Evolutionary conservation across 768 basidiomycete genomes (phyloP).

Genomic region (Pulveroboletus sp.): DNA sequence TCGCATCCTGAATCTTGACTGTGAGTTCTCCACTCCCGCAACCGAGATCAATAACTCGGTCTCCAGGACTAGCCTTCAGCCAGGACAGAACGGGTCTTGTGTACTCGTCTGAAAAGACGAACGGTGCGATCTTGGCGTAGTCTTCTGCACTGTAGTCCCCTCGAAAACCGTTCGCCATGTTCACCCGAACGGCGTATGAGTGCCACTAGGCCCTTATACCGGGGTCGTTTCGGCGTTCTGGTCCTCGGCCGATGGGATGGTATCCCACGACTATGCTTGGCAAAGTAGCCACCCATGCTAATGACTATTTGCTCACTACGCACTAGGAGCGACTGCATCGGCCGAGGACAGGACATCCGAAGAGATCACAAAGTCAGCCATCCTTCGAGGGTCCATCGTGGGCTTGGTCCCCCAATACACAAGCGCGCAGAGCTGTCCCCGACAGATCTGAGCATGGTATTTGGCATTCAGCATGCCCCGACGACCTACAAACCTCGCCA

Average conservation of each 20-base stretch:
- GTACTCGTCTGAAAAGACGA: slow-evolving; percentile 55
- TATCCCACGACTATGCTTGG: neutral
- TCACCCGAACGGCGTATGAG: neutral
- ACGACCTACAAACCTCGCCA: neutral
- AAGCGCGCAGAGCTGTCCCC: neutral
- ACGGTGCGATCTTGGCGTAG: slow-evolving; percentile 63
- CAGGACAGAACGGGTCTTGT: slow-evolving; percentile 53
- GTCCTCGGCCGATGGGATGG: slow-evolving; percentile 19
- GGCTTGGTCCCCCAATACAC: too few species aligned
- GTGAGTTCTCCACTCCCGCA: slow-evolving; percentile 84
- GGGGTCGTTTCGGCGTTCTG: slow-evolving; percentile 9
- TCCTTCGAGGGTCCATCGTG: neutral
- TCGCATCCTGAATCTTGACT: slow-evolving; percentile 46
- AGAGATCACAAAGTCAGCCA: neutral
- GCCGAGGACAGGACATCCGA: slow-evolving; percentile 18
- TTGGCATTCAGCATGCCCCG: neutral
- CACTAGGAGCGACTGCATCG: slow-evolving; percentile 5
- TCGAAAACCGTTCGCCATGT: slow-evolving; percentile 9
- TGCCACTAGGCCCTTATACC: slow-evolving; percentile 6
- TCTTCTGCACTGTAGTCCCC: slow-evolving; percentile 52
- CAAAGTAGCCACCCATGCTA: too few species aligned
- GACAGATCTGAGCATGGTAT: neutral
- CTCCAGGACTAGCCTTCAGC: slow-evolving; percentile 59
- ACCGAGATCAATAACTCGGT: slow-evolving; percentile 71
- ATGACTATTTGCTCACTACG: neutral